Base-by-base conservation (phyloP, 129 eudicot genomes). In the Ambrosia trifida region DNA sequence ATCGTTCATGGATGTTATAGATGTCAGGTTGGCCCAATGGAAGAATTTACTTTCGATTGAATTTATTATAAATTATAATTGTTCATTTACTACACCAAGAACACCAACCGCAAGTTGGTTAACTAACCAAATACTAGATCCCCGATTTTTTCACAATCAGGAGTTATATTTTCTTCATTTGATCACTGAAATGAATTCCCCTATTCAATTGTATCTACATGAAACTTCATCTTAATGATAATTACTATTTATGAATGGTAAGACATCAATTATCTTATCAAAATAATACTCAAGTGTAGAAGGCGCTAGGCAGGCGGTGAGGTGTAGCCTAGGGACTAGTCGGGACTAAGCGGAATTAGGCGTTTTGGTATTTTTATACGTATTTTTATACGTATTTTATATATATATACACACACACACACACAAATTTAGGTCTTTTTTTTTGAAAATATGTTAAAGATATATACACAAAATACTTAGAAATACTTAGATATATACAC, bases 231-330 rank as follows among this genome's bases (percentile, higher is more conserved):
- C 11, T 70, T 44, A 20, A 38, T 17, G 24, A n/a, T 19, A n/a
- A 31, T 44, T 44, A 30, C 17, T 35, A 58, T 30, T 17, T 28
- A 58, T 10, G 11, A 41, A 38, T 41, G 28, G 3, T 10, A 56
- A 43, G 44, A 41, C 45, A 72, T 72, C 45, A 10, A 57, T 61
- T 33, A 72, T 61, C 70, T 62, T 61, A 50, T 32, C 32, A 32
- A 13, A 32, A 61, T 32, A 60, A 46, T 61, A 73, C 38, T n/a
- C n/a, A n/a, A n/a, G n/a, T n/a, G n/a, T n/a, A n/a, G n/a, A n/a
- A n/a, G n/a, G n/a, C n/a, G n/a, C n/a, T n/a, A n/a, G n/a, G n/a
- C n/a, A n/a, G n/a, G n/a, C n/a, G n/a, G n/a, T n/a, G n/a, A n/a
- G n/a, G n/a, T n/a, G n/a, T n/a, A n/a, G n/a, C n/a, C n/a, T n/a